Evolutionary conservation across 306 rosid species (phyloP).

Genomic region (peach (Prunus persica)): Prunus_persica_NCBIv2 NC_034014.1:9066501-9067000

Average conservation of each 20-base stretch:
- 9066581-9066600: not conserved
- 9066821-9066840: not conserved
- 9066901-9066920: no score
- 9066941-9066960: slow-evolving; percentile 2
- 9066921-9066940: slow-evolving; percentile 3
- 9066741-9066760: slow-evolving; percentile 56
- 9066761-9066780: slow-evolving; percentile 63
- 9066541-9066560: slow-evolving; percentile 42
- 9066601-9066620: not conserved
- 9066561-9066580: slow-evolving; percentile 23
- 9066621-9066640: not conserved
- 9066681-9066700: slow-evolving; percentile 69
- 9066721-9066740: slow-evolving; percentile 61
- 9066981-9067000: slow-evolving; percentile 57
- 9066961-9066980: not conserved
- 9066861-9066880: not conserved
- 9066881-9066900: not conserved
- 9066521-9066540: slow-evolving; percentile 55
- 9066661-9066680: slow-evolving; percentile 40
- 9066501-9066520: slow-evolving; percentile 55
- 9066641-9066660: slow-evolving; percentile 37
- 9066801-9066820: not conserved
- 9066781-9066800: slow-evolving; percentile 12
- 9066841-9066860: not conserved
- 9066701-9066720: slow-evolving; percentile 58